Evolutionary conservation across 2,329 filamentous ascomycete genomes (phyloP).

Genomic region (Sporothrix brunneoviolacea): DNA sequence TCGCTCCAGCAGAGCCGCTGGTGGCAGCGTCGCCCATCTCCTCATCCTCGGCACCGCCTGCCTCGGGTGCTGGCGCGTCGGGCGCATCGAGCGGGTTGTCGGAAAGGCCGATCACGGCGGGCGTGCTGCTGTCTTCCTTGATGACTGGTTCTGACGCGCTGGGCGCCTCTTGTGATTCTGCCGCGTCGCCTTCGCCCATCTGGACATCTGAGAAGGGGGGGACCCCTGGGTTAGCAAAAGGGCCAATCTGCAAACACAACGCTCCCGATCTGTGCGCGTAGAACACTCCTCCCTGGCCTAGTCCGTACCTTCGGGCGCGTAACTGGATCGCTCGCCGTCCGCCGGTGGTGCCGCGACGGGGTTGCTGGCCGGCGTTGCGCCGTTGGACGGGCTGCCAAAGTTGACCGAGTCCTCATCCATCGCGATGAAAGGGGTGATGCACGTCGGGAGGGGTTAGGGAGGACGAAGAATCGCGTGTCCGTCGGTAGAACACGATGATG

Average conservation of each 20-base stretch:
- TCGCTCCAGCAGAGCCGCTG: conserved; percentile 1
- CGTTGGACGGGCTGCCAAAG: conserved; percentile 52
- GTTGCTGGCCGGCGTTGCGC: conserved; percentile 50
- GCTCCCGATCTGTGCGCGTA: neutral
- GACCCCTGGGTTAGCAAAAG: neutral
- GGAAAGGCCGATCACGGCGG: conserved; percentile 44
- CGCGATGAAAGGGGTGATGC: conserved; percentile 22
- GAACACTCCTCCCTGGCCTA: neutral
- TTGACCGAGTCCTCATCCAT: conserved; percentile 55
- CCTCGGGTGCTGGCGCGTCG: conserved; percentile 55
- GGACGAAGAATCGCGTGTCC: conserved; percentile 11
- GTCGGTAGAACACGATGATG: neutral
- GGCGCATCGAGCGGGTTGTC: conserved; percentile 67
- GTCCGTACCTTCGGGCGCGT: conserved; percentile 41
- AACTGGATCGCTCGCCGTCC: conserved; percentile 34
- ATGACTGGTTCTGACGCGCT: conserved; percentile 37
- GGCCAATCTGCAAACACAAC: neutral
- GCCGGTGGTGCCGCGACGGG: conserved; percentile 49
- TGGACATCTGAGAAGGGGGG: conserved; percentile 45
- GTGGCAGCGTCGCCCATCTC: conserved; percentile 63
- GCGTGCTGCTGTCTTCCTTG: conserved; percentile 56
- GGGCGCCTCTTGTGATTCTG: conserved; percentile 4
- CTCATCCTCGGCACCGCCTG: conserved; percentile 60
- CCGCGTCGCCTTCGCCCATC: conserved; percentile 48
- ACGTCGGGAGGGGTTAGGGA: conserved; percentile 10